Evolutionary conservation across 2,329 filamentous ascomycete genomes (phyloP).

Genomic region (Neoarthrinium moseri): DNA sequence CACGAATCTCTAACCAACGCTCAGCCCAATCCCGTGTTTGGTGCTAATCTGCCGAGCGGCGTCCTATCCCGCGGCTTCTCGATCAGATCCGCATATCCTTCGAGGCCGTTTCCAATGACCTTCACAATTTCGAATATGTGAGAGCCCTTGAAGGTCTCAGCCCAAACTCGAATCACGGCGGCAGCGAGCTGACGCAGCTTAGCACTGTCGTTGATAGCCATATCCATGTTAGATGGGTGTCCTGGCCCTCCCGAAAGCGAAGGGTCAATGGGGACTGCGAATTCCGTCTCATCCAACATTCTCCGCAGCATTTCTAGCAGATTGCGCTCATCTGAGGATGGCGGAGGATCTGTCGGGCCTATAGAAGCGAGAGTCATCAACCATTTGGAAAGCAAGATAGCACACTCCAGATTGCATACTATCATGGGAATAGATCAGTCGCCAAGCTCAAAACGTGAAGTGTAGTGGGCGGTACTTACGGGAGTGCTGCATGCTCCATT

Average conservation of each 20-base stretch:
- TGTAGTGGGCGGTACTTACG: constrained; percentile 37
- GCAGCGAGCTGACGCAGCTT: constrained; percentile 56
- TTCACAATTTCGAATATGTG: constrained; percentile 62
- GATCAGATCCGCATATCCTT: constrained; percentile 55
- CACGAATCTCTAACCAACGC: too few species aligned
- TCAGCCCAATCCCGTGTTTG: constrained; percentile 24
- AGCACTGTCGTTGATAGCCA: constrained; percentile 44
- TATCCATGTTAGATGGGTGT: constrained; percentile 38
- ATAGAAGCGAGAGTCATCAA: constrained; percentile 55
- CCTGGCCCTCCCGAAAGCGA: constrained; percentile 43
- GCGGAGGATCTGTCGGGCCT: constrained; percentile 46
- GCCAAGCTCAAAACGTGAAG: background rate
- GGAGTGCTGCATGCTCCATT: constrained; percentile 64
- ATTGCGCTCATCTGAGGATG: constrained; percentile 51
- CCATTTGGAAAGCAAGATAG: constrained; percentile 60
- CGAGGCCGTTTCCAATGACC: constrained; percentile 56
- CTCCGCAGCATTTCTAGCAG: constrained; percentile 55
- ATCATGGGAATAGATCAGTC: constrained; percentile 16
- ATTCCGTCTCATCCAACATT: constrained; percentile 63
- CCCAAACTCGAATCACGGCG: constrained; percentile 60
- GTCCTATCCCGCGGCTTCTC: constrained; percentile 53
- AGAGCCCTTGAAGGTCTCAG: constrained; percentile 60
- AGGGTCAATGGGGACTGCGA: constrained; percentile 58
- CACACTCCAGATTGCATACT: constrained; percentile 64
- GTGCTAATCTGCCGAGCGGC: constrained; percentile 35